These are phyloP conservation scores for Alternaria triticina DNA, from an alignment of 2,329 filamentous ascomycete genomes.

Conservation along the genomic window DNA sequence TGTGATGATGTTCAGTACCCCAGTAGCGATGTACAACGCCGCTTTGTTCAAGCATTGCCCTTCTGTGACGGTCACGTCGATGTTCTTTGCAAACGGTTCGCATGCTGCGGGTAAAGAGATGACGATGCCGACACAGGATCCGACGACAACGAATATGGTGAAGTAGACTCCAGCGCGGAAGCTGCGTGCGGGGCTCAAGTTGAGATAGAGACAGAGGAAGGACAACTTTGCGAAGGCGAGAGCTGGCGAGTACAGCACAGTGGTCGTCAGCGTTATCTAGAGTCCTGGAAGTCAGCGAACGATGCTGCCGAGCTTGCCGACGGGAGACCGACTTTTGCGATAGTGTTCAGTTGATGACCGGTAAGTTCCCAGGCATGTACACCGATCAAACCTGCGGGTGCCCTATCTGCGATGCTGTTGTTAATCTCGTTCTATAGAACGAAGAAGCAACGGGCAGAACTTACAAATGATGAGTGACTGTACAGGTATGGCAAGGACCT, in stretches of 20 bases:
- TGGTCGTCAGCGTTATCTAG: conserved; percentile 8
- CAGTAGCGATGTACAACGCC: conserved; percentile 25
- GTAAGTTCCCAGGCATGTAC: conserved; percentile 22
- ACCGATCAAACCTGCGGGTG: conserved; percentile 16
- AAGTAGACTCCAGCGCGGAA: conserved; percentile 14
- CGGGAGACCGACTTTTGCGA: conserved; percentile 7
- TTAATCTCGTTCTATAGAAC: not conserved
- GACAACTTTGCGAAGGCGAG: not conserved
- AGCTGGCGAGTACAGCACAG: not conserved
- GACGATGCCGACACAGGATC: conserved; percentile 21
- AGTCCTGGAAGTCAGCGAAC: not conserved
- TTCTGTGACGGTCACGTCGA: conserved; percentile 18
- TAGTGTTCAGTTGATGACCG: conserved; percentile 17
- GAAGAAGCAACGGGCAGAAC: not conserved
- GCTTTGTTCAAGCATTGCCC: conserved; percentile 23
- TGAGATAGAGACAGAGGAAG: not conserved
- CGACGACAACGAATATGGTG: conserved; percentile 26
- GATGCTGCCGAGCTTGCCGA: conserved; percentile 5
- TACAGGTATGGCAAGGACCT: not conserved
- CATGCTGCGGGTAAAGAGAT: conserved; percentile 25
- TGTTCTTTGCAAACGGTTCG: conserved; percentile 21
- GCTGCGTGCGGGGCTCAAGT: not conserved
- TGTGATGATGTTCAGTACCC: conserved; percentile 23
- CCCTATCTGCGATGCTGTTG: conserved; percentile 5
- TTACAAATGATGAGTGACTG: not conserved